Percentiles rank a stretch among this genome's conserved stretches.
These are phyloP conservation scores for Acanthamoeba triangularis DNA, from an alignment of 208 protist genomes.

Conservation along the genomic window DNA sequence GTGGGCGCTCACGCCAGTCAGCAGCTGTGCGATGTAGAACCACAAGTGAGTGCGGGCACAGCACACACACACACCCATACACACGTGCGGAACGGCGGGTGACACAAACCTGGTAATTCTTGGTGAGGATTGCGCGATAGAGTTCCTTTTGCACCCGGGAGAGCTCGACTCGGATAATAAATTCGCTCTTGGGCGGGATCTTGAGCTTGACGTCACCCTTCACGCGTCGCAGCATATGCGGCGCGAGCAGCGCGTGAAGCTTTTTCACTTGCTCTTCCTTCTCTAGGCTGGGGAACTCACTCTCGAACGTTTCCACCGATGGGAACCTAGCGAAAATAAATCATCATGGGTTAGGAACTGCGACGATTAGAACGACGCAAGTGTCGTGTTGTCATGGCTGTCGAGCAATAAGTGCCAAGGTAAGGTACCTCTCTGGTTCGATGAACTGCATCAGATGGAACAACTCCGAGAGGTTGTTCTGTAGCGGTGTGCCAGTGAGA, in stretches of 20 bases:
- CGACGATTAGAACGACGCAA: neutral
- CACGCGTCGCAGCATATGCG: conserved; percentile 89
- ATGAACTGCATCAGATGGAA: conserved; percentile 94
- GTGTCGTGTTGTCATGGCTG: no score
- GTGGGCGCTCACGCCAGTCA: conserved; percentile 78
- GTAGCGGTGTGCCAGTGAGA: conserved; percentile 93
- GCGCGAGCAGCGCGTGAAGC: conserved; percentile 82
- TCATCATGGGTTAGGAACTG: neutral
- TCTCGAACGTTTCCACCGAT: conserved; percentile 68
- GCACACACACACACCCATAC: neutral
- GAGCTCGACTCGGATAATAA: conserved; percentile 87
- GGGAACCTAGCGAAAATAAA: neutral
- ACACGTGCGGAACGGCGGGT: neutral
- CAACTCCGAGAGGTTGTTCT: conserved; percentile 92
- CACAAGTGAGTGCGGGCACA: neutral
- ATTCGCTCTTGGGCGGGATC: conserved; percentile 88
- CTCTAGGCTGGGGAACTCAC: conserved; percentile 59
- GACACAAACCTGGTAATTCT: conserved; percentile 88
- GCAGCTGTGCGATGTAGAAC: neutral
- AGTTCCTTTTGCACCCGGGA: conserved; percentile 90
- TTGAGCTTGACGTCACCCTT: conserved; percentile 93
- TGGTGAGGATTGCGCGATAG: conserved; percentile 91
- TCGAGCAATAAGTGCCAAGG: neutral
- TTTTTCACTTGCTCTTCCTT: conserved; percentile 75
- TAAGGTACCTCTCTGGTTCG: conserved; percentile 55